phyloP scores from a whole-genome alignment of 2,329 filamentous ascomycete genomes.

The Tolypocladium guangdongense region DNA sequence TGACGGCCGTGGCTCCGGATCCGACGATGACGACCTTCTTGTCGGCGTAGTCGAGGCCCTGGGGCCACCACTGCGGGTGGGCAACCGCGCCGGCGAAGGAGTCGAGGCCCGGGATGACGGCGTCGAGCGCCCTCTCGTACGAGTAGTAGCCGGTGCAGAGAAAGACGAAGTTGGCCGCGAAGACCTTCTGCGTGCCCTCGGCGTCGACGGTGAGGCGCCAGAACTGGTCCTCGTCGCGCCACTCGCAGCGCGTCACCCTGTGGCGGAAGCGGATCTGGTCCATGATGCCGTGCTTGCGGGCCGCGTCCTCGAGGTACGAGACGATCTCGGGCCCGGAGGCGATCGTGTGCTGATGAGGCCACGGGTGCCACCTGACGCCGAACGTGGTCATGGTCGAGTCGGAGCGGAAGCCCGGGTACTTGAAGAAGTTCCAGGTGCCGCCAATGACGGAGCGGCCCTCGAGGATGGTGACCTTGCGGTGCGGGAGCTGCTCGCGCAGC shows the following conservation, averaged over 20 bases:
- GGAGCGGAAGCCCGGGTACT: slow-evolving; percentile 62
- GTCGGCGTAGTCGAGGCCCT: slow-evolving; percentile 50
- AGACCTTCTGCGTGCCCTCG: slow-evolving; percentile 10
- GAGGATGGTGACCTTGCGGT: slow-evolving; percentile 50
- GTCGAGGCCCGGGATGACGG: slow-evolving; percentile 55
- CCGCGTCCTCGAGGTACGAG: slow-evolving; percentile 42
- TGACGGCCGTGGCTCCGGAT: slow-evolving; percentile 69
- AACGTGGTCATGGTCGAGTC: slow-evolving; percentile 53
- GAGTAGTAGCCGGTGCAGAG: slow-evolving; percentile 60
- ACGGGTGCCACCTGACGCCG: slow-evolving; percentile 62
- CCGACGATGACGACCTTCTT: slow-evolving; percentile 66
- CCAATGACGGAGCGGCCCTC: slow-evolving; percentile 56
- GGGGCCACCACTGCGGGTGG: slow-evolving; percentile 70
- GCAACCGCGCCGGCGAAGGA: slow-evolving; percentile 53
- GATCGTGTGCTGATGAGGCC: slow-evolving; percentile 43
- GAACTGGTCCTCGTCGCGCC: slow-evolving; percentile 42
- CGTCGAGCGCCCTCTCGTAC: slow-evolving; percentile 51
- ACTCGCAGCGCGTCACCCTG: slow-evolving; percentile 36
- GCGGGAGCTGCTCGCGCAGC: slow-evolving; percentile 45
- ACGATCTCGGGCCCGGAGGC: slow-evolving; percentile 40
- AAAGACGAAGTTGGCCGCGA: slow-evolving; percentile 45
- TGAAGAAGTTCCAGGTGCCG: slow-evolving; percentile 71
- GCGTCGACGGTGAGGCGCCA: slow-evolving; percentile 41
- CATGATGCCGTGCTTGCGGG: slow-evolving; percentile 38
- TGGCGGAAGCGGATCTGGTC: slow-evolving; percentile 41